Evolutionary conservation across 176 grass and related monocot genomes (phyloP).

Genomic region (Ananas comosus): DNA sequence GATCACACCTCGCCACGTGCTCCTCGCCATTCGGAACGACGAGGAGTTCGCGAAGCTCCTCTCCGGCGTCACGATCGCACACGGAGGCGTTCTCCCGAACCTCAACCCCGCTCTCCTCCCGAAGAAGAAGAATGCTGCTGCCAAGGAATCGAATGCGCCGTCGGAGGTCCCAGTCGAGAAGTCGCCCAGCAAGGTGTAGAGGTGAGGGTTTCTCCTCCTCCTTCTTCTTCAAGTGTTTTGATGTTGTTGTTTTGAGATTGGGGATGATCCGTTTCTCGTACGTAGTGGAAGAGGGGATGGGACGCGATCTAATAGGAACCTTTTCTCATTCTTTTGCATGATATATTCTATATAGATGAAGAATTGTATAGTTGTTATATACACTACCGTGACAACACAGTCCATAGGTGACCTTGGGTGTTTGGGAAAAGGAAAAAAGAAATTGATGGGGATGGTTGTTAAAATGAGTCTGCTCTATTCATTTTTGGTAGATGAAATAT

Average conservation of each 20-base stretch:
- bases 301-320: no score
- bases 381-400: no score
- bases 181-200: not conserved
- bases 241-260: not conserved
- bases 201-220: not conserved
- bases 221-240: no score
- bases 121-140: not conserved
- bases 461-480: no score
- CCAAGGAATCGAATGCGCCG: not conserved
- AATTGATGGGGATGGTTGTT: no score
- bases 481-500: no score
- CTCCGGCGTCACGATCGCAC: not conserved
- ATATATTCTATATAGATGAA: no score
- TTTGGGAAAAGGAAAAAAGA: no score
- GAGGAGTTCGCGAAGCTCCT: not conserved
- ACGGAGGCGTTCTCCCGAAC: not conserved
- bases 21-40: not conserved
- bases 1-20: not conserved
- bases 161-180: not conserved
- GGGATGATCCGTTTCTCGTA: not conserved
- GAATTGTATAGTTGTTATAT: no score
- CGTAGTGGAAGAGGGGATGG: not conserved
- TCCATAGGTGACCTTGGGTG: no score
- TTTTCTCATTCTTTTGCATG: no score
- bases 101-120: not conserved